Conservation (phyloP, 345 rosid genomes). For the Gossypium herbaceum region DNA sequence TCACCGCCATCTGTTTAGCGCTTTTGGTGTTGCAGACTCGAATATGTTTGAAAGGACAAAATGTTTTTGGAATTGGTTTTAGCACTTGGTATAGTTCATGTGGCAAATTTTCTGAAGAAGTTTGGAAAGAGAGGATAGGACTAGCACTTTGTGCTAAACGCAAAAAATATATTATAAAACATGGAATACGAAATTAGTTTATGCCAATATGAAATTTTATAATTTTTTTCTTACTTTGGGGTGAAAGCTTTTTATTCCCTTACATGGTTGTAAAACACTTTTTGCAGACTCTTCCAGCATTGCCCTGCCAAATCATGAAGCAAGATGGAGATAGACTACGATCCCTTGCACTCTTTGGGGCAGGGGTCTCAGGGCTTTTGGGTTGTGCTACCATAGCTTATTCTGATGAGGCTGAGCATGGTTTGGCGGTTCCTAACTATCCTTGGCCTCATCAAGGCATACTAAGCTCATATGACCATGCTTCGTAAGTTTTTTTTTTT, state of each 20-base stretch:
- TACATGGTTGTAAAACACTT: not conserved
- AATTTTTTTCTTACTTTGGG: not conserved
- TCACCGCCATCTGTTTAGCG: not conserved
- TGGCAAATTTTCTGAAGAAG: not conserved
- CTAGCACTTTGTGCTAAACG: not conserved
- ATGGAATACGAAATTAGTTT: not conserved
- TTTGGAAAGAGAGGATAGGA: not conserved
- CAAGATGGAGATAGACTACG: conserved; percentile 53
- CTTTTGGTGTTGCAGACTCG: not conserved
- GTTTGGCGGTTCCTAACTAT: conserved; percentile 73
- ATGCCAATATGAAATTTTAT: not conserved
- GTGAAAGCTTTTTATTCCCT: not conserved
- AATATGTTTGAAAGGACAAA: not conserved
- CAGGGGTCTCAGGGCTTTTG: conserved; percentile 81
- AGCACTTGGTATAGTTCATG: not conserved
- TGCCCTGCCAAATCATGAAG: conserved; percentile 50
- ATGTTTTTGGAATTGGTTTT: not conserved
- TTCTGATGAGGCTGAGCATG: conserved; percentile 98
- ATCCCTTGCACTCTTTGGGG: conserved; percentile 71
- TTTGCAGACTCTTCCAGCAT: conserved; percentile 50
- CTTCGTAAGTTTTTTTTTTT: conserved; percentile 64
- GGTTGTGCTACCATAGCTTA: conserved; percentile 71
- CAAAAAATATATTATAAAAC: not conserved
- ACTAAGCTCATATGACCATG: conserved; percentile 96
- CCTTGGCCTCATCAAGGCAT: conserved; percentile 99